Percentiles rank a stretch among this genome's conserved stretches.
Evolutionary conservation across 179 eudicot species (phyloP).

Genomic region (Drosera spatulata): DNA sequence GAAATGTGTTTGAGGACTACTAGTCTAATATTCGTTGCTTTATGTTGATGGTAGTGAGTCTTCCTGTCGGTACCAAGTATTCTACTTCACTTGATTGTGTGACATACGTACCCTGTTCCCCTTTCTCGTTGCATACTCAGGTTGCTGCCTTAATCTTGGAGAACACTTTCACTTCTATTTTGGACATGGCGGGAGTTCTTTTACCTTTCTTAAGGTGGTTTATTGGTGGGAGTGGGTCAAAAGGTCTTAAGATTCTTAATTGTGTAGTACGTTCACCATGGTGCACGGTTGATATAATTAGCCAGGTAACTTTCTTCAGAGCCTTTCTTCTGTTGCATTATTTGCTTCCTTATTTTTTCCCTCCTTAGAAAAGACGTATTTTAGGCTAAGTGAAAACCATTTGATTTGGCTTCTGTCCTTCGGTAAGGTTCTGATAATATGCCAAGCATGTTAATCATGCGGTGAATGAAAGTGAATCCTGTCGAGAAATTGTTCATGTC

Average conservation of each 20-base stretch:
- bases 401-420: too few relatives aligned
- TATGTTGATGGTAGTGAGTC: too few relatives aligned
- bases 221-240: slow-evolving; percentile 68
- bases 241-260: slow-evolving; percentile 59
- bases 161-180: slow-evolving; percentile 87
- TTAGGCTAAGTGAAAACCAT: too few relatives aligned
- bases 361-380: too few relatives aligned
- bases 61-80: not conserved
- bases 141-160: slow-evolving; percentile 75
- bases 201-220: slow-evolving; percentile 84
- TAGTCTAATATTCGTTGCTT: too few relatives aligned
- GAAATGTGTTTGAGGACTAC: too few relatives aligned
- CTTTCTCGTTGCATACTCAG: slow-evolving; percentile 18
- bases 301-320: slow-evolving; percentile 45
- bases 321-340: too few relatives aligned
- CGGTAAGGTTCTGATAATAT: too few relatives aligned
- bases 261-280: slow-evolving; percentile 83
- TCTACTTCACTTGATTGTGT: not conserved
- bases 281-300: slow-evolving; percentile 72
- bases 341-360: too few relatives aligned
- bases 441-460: too few relatives aligned
- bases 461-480: too few relatives aligned
- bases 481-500: too few relatives aligned
- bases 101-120: not conserved
- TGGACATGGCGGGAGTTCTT: slow-evolving; percentile 97